phyloP scores from a whole-genome alignment of 2,329 filamentous ascomycete genomes.

The Xylogone sp. region DNA sequence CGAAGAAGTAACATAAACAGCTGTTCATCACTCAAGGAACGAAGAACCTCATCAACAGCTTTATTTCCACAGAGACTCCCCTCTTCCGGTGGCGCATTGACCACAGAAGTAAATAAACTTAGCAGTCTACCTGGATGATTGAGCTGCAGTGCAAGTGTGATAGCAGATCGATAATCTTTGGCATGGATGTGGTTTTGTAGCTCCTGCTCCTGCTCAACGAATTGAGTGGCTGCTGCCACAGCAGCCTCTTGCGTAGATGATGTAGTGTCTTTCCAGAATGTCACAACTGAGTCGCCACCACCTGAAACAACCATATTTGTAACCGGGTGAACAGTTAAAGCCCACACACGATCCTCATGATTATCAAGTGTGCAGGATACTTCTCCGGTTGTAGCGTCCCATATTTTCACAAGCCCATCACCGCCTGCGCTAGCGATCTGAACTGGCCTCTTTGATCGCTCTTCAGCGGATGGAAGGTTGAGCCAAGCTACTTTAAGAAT shows the following conservation, averaged over 20 bases:
- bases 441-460: conserved; percentile 55
- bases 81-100: conserved; percentile 58
- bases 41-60: conserved; percentile 80
- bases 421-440: conserved; percentile 84
- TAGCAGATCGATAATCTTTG: conserved; percentile 87
- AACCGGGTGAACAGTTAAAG: conserved; percentile 67
- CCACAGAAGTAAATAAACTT: conserved; percentile 75
- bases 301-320: conserved; percentile 80
- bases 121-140: conserved; percentile 91
- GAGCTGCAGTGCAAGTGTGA: conserved; percentile 84
- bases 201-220: conserved; percentile 91
- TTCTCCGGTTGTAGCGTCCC: conserved; percentile 85
- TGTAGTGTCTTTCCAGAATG: conserved; percentile 94
- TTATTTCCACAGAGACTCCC: conserved; percentile 61
- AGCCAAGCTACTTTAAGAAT: conserved; percentile 94
- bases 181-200: conserved; percentile 88
- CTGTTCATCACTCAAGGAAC: conserved; percentile 76
- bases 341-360: conserved; percentile 95
- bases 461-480: conserved; percentile 43
- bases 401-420: conserved; percentile 94
- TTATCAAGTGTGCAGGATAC: conserved; percentile 89
- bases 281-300: conserved; percentile 86
- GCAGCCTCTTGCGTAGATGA: conserved; percentile 72
- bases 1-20: conserved; percentile 78
- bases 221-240: conserved; percentile 68